Conservation (phyloP, 257 asterid species). For the Solanum lycopersicoides region DNA sequence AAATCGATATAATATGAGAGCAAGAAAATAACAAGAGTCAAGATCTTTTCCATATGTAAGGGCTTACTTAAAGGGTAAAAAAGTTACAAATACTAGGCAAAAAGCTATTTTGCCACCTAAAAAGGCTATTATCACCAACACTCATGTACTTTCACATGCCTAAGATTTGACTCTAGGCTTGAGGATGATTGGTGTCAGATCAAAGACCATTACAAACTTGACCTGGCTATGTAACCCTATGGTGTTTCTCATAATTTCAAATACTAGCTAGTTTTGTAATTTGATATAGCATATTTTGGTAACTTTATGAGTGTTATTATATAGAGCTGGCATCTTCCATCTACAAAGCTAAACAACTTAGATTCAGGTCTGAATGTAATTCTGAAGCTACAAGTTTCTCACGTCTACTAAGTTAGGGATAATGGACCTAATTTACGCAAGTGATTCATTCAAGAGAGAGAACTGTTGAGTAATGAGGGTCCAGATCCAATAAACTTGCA, state of each 20-base stretch:
- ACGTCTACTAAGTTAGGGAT: not conserved
- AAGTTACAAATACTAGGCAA: too few species aligned
- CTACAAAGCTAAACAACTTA: not conserved
- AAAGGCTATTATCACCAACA: not conserved
- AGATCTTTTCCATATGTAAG: too few species aligned
- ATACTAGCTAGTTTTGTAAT: not conserved
- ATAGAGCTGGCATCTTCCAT: not conserved
- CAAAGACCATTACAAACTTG: too few species aligned
- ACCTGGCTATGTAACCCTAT: too few species aligned
- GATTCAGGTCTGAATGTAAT: not conserved
- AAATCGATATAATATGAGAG: too few species aligned
- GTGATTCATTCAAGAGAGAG: not conserved
- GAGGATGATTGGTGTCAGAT: not conserved
- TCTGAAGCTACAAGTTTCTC: not conserved
- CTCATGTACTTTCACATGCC: not conserved
- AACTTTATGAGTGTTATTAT: not conserved
- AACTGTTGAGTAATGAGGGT: not conserved
- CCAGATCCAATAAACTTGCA: not conserved
- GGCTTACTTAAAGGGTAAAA: too few species aligned
- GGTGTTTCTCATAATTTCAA: too few species aligned
- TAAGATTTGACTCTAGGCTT: not conserved
- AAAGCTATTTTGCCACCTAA: not conserved
- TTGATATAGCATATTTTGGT: not conserved
- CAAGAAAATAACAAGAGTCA: too few species aligned
- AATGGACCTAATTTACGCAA: not conserved